Conservation (phyloP, 352 stramenopile genomes). For the Thraustochytrium striatum region DNA sequence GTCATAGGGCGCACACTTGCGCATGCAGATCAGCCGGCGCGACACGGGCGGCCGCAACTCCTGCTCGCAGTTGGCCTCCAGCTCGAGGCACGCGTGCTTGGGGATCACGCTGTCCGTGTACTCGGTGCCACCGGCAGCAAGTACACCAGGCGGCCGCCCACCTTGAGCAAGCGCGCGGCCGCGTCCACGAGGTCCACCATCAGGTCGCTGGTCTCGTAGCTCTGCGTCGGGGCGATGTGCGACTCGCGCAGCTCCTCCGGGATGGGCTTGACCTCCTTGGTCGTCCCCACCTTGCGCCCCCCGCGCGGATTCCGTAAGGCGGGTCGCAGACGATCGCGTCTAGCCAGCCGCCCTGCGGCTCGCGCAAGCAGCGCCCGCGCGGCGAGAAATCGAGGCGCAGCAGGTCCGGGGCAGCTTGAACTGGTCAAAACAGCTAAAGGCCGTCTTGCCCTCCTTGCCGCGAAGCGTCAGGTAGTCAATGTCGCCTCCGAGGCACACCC, state of each 20-base stretch:
- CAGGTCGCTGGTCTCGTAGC: conserved; percentile 91
- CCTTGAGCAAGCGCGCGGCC: conserved; percentile 65
- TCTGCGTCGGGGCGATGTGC: conserved; percentile 90
- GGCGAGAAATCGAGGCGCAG: conserved; percentile 83
- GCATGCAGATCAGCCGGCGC: conserved; percentile 76
- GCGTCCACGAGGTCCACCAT: conserved; percentile 93
- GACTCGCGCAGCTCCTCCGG: conserved; percentile 66
- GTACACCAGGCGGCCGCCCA: conserved; percentile 75
- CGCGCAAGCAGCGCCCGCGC: conserved; percentile 59
- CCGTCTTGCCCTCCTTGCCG: conserved; percentile 67
- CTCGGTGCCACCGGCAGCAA: conserved; percentile 72
- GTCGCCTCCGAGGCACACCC: conserved; percentile 87
- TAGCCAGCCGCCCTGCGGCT: conserved; percentile 56
- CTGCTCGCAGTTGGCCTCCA: conserved; percentile 73
- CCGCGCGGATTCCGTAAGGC: conserved; percentile 87
- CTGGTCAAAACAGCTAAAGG: conserved; percentile 81
- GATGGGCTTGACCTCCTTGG: conserved; percentile 58
- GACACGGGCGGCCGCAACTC: conserved; percentile 74
- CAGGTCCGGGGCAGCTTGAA: conserved; percentile 90
- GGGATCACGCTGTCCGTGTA: conserved; percentile 73
- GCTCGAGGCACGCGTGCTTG: conserved; percentile 64
- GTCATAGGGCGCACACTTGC: conserved; percentile 61
- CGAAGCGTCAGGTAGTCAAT: conserved; percentile 92
- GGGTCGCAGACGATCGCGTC: conserved; percentile 85
- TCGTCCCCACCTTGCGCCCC: conserved; percentile 59